Evolutionary conservation across 257 asterid genomes (phyloP), one percentile per base, ranked within the genome.

Genomic region (Rubia yunnanensis): DNA sequence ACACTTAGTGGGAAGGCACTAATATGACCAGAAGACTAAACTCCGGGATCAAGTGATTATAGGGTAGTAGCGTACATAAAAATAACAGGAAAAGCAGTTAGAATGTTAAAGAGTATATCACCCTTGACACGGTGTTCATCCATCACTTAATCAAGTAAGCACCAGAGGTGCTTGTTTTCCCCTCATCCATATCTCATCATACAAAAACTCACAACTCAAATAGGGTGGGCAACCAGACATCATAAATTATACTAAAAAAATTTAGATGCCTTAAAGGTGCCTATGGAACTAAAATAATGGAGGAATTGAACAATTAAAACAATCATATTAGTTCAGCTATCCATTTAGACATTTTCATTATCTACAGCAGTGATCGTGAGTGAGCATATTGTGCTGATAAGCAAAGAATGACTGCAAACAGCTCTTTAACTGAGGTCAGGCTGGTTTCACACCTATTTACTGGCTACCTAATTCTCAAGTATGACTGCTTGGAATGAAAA

Each of bases 181-280:
- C 52, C 59, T 46, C 30, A 46, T 64, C 58, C 39, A 44, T 31
- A 63, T 26, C 39, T 62, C 66, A 62, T n/a, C 14, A 24, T 26
- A 44, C 22, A 44, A 63, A 63, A 63, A 24, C 50, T 61, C 26
- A 20, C n/a, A 1, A 27, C 24, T 10, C 5, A 63, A 4, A 41
- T 39, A 41, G 28, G 67, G 56, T 36, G n/a, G 20, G 35, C 34
- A 11, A 28, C 67, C 26, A 26, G 17, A 6, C 55, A 23, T 41
- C 14, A n/a, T 18, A 24, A 7, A 7, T 6, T 62, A 2, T 35
- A 23, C 4, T 44, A 27, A 0, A 27, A 28, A 41, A 28, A 15
- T 17, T 26, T 17, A 46, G 26, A 39, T 39, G 15, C 39, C 4
- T 10, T 6, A 35, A 10, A 35, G 41, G 41, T n/a, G n/a, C n/a